Conservation (phyloP, 306 rosid genomes). For the Cucurbita maxima region DNA sequence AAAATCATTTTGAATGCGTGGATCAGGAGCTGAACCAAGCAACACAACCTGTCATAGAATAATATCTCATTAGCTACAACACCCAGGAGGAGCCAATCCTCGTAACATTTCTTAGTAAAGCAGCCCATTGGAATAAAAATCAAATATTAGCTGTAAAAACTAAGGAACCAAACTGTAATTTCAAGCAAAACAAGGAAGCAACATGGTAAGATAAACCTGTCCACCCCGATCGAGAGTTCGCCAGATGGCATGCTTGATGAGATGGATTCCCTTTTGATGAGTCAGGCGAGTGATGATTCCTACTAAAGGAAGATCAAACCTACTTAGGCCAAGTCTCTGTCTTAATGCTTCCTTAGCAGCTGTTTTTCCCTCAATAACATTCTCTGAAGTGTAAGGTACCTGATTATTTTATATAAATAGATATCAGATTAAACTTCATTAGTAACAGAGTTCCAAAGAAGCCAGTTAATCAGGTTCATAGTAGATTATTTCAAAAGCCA, state of each 20-base stretch:
- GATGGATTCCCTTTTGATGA: slow-evolving; percentile 97
- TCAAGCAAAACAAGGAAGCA: neutral
- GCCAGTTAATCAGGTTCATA: neutral
- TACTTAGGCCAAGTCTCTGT: slow-evolving; percentile 52
- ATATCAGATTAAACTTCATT: neutral
- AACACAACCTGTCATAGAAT: slow-evolving; percentile 54
- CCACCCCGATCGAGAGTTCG: slow-evolving; percentile 70
- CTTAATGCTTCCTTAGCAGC: slow-evolving; percentile 90
- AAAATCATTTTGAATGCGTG: slow-evolving; percentile 88
- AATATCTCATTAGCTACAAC: neutral
- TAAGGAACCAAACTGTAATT: neutral
- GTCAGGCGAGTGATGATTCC: slow-evolving; percentile 83
- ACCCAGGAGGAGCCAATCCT: neutral
- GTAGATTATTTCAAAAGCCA: neutral
- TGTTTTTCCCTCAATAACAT: slow-evolving; percentile 89
- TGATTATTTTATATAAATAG: slow-evolving; percentile 16
- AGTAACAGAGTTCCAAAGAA: neutral
- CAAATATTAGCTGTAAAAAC: neutral
- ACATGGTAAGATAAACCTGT: slow-evolving; percentile 43
- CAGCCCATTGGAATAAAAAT: neutral
- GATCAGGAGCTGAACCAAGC: slow-evolving; percentile 99
- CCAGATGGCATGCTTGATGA: slow-evolving; percentile 79
- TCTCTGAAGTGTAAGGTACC: slow-evolving; percentile 76
- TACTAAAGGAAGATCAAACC: slow-evolving; percentile 64
- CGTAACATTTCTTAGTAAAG: neutral